Evolutionary conservation across 2,329 filamentous ascomycete genomes (phyloP), one percentile per base, ranked within the genome.

Genomic region (Paecilomyces variotii): DNA sequence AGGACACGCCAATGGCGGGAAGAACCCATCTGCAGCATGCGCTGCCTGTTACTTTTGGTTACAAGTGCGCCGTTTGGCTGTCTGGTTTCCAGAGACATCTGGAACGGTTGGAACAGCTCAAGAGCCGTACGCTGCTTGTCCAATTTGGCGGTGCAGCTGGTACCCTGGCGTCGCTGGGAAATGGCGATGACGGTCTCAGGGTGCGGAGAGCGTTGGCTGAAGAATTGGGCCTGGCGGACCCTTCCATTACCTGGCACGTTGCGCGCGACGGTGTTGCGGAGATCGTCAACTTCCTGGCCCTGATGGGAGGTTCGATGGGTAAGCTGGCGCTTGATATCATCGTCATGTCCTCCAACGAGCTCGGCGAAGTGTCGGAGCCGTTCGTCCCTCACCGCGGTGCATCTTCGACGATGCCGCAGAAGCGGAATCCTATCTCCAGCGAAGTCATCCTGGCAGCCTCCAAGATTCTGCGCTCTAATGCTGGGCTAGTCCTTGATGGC

Each of bases 11-110:
- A 0, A 84, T 84, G 81, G 80, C 82, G 2, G 82, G 82, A 0
- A 75, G 82, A 24, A 84, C 82, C 0, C 82, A 84, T 69, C 71
- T 84, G 5, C 82, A 84, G 60, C 82, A 85, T 65, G 82, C 82
- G 0, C 69, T 84, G 0, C 82, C 82, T 0, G 76, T 81, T 19
- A 84, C 82, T 0, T 84, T 84, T 62, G 82, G 82, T 1, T 83
- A 83, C 66, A 84, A 84, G 65, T 81, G 79, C 55, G 82, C 81
- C 1, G 79, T 83, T 0, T 84, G 79, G 72, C 72, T 84, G 0
- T 79, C 79, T 0, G 70, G 78, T 0, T 73, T 84, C 2, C 73
- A 78, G 6, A 72, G 82, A 0, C 80, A 84, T 59, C 65, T 73
- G 0, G 74, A 81, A 45, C 71, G 82, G 1, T 70, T 84, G 2